A percentile compares a stretch with the other conserved stretches of the same genome.
Conservation (phyloP, 2,329 filamentous ascomycete genomes). For the Cercospora sp. region DNA sequence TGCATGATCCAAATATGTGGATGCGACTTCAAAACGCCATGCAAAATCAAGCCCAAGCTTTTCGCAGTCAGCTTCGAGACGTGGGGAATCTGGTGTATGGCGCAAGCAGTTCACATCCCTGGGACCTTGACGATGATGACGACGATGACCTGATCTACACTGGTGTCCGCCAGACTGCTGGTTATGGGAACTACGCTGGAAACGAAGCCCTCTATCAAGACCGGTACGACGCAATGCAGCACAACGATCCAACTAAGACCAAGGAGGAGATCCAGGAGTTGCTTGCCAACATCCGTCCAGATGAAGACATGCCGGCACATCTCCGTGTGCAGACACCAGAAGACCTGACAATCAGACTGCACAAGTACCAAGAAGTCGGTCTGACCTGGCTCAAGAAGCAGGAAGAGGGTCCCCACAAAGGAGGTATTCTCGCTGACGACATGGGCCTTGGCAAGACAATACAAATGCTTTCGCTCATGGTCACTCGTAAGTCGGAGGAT, state of each 20-base stretch:
- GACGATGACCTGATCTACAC: constrained; percentile 32
- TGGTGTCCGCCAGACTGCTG: constrained; percentile 26
- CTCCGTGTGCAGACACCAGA: constrained; percentile 68
- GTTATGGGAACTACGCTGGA: constrained; percentile 28
- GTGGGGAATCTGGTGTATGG: constrained; percentile 25
- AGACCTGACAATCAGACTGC: constrained; percentile 67
- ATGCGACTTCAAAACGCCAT: not conserved
- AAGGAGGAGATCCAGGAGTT: constrained; percentile 69
- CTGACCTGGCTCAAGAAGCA: constrained; percentile 74
- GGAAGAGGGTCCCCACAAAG: constrained; percentile 70
- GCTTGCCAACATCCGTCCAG: constrained; percentile 71
- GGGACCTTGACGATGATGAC: constrained; percentile 20
- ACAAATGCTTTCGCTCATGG: constrained; percentile 75
- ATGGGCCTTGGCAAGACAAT: constrained; percentile 87
- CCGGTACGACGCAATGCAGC: constrained; percentile 30
- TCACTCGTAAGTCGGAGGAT: constrained; percentile 63
- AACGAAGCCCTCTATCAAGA: constrained; percentile 31
- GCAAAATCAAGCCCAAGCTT: not conserved
- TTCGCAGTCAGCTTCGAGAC: constrained; percentile 5
- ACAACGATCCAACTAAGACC: constrained; percentile 52
- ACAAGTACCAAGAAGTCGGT: constrained; percentile 79
- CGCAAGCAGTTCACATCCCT: constrained; percentile 15
- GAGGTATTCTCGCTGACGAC: constrained; percentile 75
- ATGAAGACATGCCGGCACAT: constrained; percentile 55
- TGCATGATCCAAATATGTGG: not conserved